Evolutionary conservation across 1,139 yeast genomes (phyloP), one percentile per base, ranked within the genome.

Genomic region (Suhomyces kunorum): DNA sequence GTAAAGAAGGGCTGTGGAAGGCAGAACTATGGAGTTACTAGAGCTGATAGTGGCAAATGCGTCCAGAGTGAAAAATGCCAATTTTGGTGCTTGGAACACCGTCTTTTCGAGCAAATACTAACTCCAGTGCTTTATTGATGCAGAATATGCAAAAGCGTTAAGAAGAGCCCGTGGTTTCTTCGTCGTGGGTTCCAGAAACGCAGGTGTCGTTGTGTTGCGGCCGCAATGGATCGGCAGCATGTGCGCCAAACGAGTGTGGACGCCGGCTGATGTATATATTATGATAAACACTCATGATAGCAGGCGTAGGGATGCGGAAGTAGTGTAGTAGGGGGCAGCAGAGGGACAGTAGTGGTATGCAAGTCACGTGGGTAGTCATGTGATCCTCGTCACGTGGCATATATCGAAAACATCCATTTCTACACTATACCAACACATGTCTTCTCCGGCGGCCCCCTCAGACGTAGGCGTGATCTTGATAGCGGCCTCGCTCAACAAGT

Each of bases 61-160:
- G n/a, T n/a, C n/a, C n/a, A n/a, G n/a, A 11, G 34, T n/a, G 36
- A 32, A 12, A 23, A 24, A 12, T 25, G 8, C 4, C 16, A 6
- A 25, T 12, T 25, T 25, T 2, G 12, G 24, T 5, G n/a, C n/a
- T n/a, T n/a, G 11, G n/a, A 4, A n/a, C 24, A 11, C n/a, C 8
- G 4, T 20, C 11, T 2, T n/a, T 12, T 3, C 2, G 6, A 11
- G 6, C 20, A 23, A 15, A 30, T 38, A 40, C 44, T 40, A 40
- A 33, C 36, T 14, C 42, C 51, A 67, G 72, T 48, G 78, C 77
- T 43, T 54, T 69, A 56, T 69, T 72, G 63, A 71, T 72, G 78
- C 78, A 72, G 59, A 71, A 68, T 61, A 54, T 66, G 68, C 71
- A 66, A 53, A 66, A 56, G 44, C 61, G 65, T 53, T 60, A 56